These are phyloP conservation scores for Crithidia brevicula DNA, from an alignment of 208 protist genomes.

Conservation along the genomic window DNA sequence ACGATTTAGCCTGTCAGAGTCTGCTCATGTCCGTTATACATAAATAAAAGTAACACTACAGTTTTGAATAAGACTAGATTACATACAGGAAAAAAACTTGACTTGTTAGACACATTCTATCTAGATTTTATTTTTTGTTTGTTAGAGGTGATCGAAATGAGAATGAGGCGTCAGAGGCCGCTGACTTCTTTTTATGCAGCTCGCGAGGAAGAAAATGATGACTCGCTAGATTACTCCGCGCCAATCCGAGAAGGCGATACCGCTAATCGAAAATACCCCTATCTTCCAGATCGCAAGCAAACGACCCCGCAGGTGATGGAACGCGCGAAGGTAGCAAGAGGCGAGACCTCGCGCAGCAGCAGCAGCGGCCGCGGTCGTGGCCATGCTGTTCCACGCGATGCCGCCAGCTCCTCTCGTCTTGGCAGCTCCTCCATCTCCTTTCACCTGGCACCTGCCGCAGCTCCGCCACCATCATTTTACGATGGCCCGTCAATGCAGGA, in stretches of 20 bases:
- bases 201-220: background rate
- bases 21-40: too few species aligned
- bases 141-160: background rate
- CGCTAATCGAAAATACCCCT: background rate
- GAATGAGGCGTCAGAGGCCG: constrained; percentile 11
- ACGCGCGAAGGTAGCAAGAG: too few species aligned
- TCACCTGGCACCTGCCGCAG: background rate
- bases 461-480: constrained; percentile 20
- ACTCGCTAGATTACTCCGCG: background rate
- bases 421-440: constrained; percentile 27
- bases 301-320: too few species aligned
- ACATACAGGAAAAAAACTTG: too few species aligned
- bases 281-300: background rate
- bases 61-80: too few species aligned
- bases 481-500: constrained; percentile 31
- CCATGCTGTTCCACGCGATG: background rate
- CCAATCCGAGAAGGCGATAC: background rate
- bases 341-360: background rate
- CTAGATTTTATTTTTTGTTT: constrained; percentile 16
- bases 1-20: too few species aligned
- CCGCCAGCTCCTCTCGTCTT: background rate
- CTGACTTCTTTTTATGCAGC: background rate
- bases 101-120: constrained; percentile 4
- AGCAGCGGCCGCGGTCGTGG: background rate
- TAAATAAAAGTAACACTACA: too few species aligned